Conservation (phyloP, 2,329 filamentous ascomycete genomes). For the Eutypa lata region DNA sequence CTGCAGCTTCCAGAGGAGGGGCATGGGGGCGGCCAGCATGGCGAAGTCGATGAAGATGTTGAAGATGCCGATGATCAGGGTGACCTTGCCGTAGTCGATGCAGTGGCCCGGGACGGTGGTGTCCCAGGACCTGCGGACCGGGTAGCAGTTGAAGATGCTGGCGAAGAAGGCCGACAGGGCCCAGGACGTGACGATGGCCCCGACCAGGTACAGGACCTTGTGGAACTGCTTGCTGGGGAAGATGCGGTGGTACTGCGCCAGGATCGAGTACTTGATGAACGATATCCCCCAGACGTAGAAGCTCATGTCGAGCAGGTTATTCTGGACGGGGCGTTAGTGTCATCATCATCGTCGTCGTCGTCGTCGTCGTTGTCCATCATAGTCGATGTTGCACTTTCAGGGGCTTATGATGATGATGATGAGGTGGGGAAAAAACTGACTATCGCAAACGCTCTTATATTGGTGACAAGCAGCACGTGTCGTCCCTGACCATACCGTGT, state of each 20-base stretch:
- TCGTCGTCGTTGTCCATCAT: too few species aligned
- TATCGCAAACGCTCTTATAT: not conserved
- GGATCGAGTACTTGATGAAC: too few species aligned
- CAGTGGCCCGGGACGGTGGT: not conserved
- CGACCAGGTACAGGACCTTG: not conserved
- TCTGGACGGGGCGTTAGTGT: too few species aligned
- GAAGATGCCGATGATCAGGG: not conserved
- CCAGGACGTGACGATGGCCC: not conserved
- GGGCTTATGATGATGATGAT: too few species aligned
- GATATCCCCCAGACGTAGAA: too few species aligned
- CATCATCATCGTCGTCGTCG: too few species aligned
- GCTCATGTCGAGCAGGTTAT: too few species aligned
- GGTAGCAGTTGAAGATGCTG: not conserved
- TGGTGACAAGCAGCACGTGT: not conserved
- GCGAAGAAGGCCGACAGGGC: not conserved
- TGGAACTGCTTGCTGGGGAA: not conserved
- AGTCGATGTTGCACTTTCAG: too few species aligned
- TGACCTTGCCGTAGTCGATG: conserved; percentile 1
- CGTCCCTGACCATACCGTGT: not conserved
- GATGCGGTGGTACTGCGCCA: not conserved
- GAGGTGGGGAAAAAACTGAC: too few species aligned
- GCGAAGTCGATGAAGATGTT: not conserved
- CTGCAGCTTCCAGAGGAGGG: not conserved
- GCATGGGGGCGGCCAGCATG: not conserved
- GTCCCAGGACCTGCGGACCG: not conserved